These are phyloP conservation scores for Dactylella cylindrospora DNA, from an alignment of 2,329 filamentous ascomycete species.

Conservation along the genomic window DNA sequence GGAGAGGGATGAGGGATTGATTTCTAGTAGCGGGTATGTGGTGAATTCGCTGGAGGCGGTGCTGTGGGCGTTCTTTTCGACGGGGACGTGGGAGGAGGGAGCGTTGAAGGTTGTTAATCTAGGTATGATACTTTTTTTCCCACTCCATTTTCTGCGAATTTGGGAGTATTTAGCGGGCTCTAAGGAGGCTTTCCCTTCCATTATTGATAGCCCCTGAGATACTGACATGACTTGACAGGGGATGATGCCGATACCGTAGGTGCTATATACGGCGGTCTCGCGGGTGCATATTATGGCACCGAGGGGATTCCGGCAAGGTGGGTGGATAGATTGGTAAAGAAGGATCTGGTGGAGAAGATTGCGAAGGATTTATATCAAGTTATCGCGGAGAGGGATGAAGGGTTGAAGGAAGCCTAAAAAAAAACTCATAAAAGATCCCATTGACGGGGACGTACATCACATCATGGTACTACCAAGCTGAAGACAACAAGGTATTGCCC, in stretches of 20 bases:
- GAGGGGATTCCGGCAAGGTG: constrained; percentile 47
- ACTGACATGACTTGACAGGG: constrained; percentile 45
- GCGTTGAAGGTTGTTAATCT: constrained; percentile 54
- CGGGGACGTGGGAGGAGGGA: constrained; percentile 52
- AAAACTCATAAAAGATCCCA: no score
- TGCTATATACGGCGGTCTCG: constrained; percentile 55
- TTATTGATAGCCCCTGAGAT: background rate
- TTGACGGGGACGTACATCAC: no score
- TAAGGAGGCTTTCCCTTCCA: background rate
- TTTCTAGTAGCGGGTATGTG: constrained; percentile 53
- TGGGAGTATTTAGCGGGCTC: no score
- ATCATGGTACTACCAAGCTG: no score
- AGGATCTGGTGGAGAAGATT: constrained; percentile 41
- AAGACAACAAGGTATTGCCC: no score
- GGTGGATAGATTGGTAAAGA: constrained; percentile 38
- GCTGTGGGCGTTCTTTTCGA: constrained; percentile 54
- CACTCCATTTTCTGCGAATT: background rate
- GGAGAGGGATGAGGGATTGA: constrained; percentile 48
- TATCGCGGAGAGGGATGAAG: background rate
- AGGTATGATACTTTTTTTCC: constrained; percentile 2
- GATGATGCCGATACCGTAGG: constrained; percentile 56
- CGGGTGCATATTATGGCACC: constrained; percentile 54
- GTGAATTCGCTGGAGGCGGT: constrained; percentile 54
- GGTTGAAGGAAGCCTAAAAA: no score
- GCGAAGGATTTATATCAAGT: constrained; percentile 31